A percentile compares a stretch with the other conserved stretches of the same genome.
Conservation (phyloP, 108 stramenopile species). For the Poteriospumella lacustris region DNA sequence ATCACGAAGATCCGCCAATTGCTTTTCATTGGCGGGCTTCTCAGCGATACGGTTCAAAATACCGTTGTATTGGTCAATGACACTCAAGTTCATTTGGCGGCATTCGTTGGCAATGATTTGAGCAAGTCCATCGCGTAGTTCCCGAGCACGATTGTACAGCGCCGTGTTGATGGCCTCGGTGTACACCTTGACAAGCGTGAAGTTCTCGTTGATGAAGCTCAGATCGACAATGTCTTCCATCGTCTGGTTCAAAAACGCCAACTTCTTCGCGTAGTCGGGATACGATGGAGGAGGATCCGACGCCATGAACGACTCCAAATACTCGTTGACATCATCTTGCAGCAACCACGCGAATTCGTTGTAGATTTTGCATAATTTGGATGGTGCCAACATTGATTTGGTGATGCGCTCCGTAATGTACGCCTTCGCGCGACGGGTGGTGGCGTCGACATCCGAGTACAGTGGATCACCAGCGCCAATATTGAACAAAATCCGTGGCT, state of each 20-base stretch:
- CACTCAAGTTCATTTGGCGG: conserved; percentile 37
- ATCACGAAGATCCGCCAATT: conserved; percentile 52
- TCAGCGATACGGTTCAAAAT: conserved; percentile 52
- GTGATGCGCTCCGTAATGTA: background rate
- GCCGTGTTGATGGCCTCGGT: conserved; percentile 37
- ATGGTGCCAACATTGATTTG: background rate
- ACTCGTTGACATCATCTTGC: conserved; percentile 27
- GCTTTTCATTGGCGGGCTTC: conserved; percentile 54
- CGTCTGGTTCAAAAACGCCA: background rate
- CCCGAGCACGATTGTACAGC: conserved; percentile 42
- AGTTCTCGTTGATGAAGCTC: conserved; percentile 6
- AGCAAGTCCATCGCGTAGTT: conserved; percentile 51
- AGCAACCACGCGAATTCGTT: conserved; percentile 18
- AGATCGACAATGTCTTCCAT: conserved; percentile 14
- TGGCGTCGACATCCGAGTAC: conserved; percentile 22
- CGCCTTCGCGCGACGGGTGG: background rate
- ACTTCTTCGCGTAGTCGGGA: background rate
- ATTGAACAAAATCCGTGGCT: conserved; percentile 39
- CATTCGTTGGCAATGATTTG: conserved; percentile 37
- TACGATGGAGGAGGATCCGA: conserved; percentile 21
- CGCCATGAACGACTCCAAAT: conserved; percentile 11
- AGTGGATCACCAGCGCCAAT: conserved; percentile 16
- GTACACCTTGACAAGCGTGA: conserved; percentile 37
- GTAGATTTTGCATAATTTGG: background rate
- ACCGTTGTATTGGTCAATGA: conserved; percentile 44